Evolutionary conservation across 2,329 filamentous ascomycete species (phyloP), one percentile per base, ranked within the genome.

Genomic region (Aspergillus quadricinctus): DNA sequence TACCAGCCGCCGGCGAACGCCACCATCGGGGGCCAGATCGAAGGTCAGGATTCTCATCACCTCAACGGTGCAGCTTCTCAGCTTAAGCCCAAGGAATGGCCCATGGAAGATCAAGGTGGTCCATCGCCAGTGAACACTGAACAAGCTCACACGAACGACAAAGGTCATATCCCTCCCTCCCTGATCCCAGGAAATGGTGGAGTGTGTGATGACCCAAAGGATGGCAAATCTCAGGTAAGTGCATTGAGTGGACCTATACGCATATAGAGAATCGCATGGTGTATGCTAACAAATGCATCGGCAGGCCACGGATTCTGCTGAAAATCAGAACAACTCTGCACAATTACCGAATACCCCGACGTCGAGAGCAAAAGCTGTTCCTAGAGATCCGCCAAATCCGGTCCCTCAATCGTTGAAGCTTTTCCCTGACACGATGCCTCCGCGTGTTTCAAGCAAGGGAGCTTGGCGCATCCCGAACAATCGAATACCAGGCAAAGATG

Each of bases 391-490:
- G 14, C 49, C 57, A 3, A 58, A 49, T 17, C 55, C 65, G 4
- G 53, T 60, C 19, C 59, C 61, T 5, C 65, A 58, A 4, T 55
- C 65, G 2, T 53, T 72, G 49, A 72, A 72, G 46, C 62, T 72
- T 21, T 72, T 73, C 54, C 72, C 72, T 19, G 68, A 71, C 49
- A 63, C 67, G 21, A 58, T 67, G 48, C 65, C 71, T 41, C 66
- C 69, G 23, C 70, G 69, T 8, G 58, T 64, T 9, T 69, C 70
- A 6, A 73, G 65, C 55, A 69, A 61, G 49, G 64, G 55, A 23
- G 61, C 65, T 19, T 62, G 60, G 57, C 62, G 69, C 37, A 57
- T 68, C 25, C 66, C 66, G 7, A 56, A 52, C 23, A 43, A 31
- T 41, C 60, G 61, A 23, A 57, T 59, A 43, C 40, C 59, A 10